These are phyloP conservation scores for Annulohypoxylon truncatum DNA, from an alignment of 2,329 filamentous ascomycete species.

Conservation along the genomic window DNA sequence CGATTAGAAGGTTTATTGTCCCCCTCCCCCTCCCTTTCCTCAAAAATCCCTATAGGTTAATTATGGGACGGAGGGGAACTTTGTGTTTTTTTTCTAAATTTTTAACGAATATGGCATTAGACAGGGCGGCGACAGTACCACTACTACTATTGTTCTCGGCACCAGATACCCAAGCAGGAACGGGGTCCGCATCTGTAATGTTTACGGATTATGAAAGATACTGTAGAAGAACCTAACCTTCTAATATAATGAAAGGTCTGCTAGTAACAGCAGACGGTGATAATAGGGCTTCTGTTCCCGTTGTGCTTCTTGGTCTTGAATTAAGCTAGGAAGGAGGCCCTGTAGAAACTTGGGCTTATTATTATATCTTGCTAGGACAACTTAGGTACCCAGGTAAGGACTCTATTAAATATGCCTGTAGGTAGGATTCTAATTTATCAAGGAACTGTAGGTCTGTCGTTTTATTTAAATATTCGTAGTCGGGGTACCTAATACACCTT, in stretches of 20 bases:
- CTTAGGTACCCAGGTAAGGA: neutral
- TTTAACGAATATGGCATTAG: constrained; percentile 33
- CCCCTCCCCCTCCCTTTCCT: constrained; percentile 14
- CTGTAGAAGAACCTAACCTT: constrained; percentile 19
- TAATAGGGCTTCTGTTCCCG: neutral
- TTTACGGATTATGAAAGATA: constrained; percentile 38
- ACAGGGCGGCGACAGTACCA: constrained; percentile 31
- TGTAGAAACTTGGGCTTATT: too few relatives aligned
- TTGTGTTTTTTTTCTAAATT: neutral
- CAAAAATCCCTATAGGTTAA: too few relatives aligned
- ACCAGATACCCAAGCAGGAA: constrained; percentile 39
- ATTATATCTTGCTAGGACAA: too few relatives aligned
- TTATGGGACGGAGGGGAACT: constrained; percentile 5
- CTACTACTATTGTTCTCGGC: constrained; percentile 8
- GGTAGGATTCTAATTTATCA: neutral
- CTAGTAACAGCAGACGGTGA: neutral
- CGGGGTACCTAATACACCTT: too few relatives aligned
- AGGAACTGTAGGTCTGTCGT: too few relatives aligned
- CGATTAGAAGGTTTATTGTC: constrained; percentile 11
- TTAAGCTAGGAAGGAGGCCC: neutral
- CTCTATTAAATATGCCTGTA: neutral
- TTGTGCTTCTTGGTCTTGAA: neutral
- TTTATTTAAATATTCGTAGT: too few relatives aligned
- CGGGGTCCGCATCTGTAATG: constrained; percentile 36
- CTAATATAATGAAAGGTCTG: constrained; percentile 26